phyloP scores from a whole-genome alignment of 139 green algal species.

The Bryopsis sp. region DNA sequence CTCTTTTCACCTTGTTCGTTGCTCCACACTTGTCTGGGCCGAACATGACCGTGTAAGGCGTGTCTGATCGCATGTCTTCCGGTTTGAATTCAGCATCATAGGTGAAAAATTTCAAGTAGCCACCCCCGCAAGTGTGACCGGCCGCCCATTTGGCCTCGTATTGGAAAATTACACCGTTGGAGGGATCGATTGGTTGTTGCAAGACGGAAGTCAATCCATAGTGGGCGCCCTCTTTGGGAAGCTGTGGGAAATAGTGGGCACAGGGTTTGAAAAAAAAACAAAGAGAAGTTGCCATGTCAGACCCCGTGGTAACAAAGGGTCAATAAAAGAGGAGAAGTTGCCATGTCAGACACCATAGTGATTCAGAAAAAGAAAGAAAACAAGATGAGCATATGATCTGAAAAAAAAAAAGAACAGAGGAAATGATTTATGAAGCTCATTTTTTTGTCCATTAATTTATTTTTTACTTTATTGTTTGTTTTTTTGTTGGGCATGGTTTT shows the following conservation, averaged over 20 bases:
- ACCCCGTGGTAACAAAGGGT: no score
- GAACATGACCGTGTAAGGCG: slow-evolving; percentile 87
- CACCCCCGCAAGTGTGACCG: slow-evolving; percentile 65
- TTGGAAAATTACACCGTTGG: slow-evolving; percentile 64
- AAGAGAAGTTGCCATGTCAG: no score
- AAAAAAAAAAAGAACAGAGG: no score
- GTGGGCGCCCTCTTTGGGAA: slow-evolving; percentile 58
- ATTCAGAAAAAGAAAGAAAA: no score
- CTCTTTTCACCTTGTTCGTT: slow-evolving; percentile 20
- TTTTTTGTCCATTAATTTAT: no score
- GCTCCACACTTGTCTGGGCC: slow-evolving; percentile 85
- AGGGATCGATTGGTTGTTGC: slow-evolving; percentile 35
- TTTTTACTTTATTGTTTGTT: no score
- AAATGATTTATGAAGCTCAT: no score
- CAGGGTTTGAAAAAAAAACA: no score
- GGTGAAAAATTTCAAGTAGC: slow-evolving; percentile 88
- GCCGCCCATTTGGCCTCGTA: slow-evolving; percentile 72
- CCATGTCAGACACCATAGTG: no score
- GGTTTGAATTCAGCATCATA: slow-evolving; percentile 41
- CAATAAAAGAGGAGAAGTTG: no score
- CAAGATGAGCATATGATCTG: no score
- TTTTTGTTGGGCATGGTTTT: no score
- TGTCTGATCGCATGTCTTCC: slow-evolving; percentile 48
- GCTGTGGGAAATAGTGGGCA: slow-evolving; percentile 41
- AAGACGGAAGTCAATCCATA: slow-evolving; percentile 63